These are phyloP conservation scores for Aureobasidium sp. DNA, from an alignment of 2,329 filamentous ascomycete genomes.

Conservation along the genomic window DNA sequence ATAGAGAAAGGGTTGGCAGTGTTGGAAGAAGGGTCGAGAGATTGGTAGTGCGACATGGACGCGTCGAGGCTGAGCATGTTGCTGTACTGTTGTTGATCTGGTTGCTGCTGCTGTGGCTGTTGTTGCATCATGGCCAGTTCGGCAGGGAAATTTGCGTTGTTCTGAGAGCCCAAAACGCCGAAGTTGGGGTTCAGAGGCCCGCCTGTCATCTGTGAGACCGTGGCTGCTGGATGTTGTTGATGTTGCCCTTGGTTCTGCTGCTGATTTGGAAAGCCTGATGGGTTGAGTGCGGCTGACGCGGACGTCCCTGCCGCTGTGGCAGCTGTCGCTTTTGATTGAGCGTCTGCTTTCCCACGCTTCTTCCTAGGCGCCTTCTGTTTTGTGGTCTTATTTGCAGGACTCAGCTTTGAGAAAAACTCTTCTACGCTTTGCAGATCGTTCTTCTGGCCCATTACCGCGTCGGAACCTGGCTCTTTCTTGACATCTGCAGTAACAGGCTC, in stretches of 20 bases:
- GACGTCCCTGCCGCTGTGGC: background rate
- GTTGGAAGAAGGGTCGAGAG: conserved; percentile 9
- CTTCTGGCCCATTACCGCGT: conserved; percentile 81
- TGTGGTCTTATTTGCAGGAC: conserved; percentile 44
- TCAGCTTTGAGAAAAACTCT: conserved; percentile 81
- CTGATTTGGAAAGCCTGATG: conserved; percentile 23
- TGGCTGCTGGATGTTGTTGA: conserved; percentile 14
- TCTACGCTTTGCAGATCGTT: conserved; percentile 88
- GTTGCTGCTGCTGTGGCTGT: conserved; percentile 9
- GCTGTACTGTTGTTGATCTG: conserved; percentile 4
- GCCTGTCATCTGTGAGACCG: background rate
- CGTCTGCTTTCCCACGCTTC: conserved; percentile 23
- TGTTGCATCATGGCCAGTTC: conserved; percentile 14
- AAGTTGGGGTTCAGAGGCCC: background rate
- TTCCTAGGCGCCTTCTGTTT: conserved; percentile 31
- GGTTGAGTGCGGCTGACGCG: background rate
- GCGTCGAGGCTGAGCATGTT: conserved; percentile 27
- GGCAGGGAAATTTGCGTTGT: conserved; percentile 4
- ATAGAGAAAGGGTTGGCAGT: conserved; percentile 15
- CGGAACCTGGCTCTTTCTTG: conserved; percentile 71
- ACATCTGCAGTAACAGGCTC: conserved; percentile 56
- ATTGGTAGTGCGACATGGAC: conserved; percentile 23
- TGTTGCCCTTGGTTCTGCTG: conserved; percentile 3
- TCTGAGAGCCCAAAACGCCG: background rate
- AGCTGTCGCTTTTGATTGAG: conserved; percentile 12